Evolutionary conservation across 2,329 filamentous ascomycete genomes (phyloP).

Genomic region (Westerdykella ornata): DNA sequence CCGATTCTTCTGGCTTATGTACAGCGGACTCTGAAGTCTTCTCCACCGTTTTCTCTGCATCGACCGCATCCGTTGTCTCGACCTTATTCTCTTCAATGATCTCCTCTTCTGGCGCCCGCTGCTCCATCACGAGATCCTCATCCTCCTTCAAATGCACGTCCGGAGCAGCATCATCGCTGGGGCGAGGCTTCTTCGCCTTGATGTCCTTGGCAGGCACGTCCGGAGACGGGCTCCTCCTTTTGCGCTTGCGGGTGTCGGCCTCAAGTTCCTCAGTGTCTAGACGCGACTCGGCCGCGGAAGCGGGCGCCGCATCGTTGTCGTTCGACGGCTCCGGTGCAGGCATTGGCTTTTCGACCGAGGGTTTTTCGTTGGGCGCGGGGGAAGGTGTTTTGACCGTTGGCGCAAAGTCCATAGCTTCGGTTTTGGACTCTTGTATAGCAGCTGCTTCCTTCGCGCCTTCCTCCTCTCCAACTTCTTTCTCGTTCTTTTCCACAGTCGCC

Average conservation of each 20-base stretch:
- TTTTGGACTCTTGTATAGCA: not conserved
- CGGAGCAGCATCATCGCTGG: constrained; percentile 29
- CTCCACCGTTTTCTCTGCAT: constrained; percentile 1
- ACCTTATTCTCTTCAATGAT: constrained; percentile 4
- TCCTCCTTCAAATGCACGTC: constrained; percentile 27
- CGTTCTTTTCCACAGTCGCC: constrained; percentile 8
- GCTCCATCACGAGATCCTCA: constrained; percentile 27
- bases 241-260: constrained; percentile 38
- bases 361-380: constrained; percentile 20
- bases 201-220: constrained; percentile 31
- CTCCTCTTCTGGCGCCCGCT: constrained; percentile 18
- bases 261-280: constrained; percentile 34
- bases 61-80: constrained; percentile 2
- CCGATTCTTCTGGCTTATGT: constrained; percentile 2
- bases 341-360: constrained; percentile 26
- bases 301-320: constrained; percentile 1
- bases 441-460: constrained; percentile 12
- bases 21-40: not conserved
- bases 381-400: constrained; percentile 14
- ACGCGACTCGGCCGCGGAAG: constrained; percentile 27
- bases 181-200: constrained; percentile 40
- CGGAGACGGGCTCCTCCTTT: constrained; percentile 38
- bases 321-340: constrained; percentile 19
- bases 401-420: not conserved
- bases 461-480: constrained; percentile 7